phyloP scores from a whole-genome alignment of 257 asterid genomes.

The Solanum raphanifolium region DNA sequence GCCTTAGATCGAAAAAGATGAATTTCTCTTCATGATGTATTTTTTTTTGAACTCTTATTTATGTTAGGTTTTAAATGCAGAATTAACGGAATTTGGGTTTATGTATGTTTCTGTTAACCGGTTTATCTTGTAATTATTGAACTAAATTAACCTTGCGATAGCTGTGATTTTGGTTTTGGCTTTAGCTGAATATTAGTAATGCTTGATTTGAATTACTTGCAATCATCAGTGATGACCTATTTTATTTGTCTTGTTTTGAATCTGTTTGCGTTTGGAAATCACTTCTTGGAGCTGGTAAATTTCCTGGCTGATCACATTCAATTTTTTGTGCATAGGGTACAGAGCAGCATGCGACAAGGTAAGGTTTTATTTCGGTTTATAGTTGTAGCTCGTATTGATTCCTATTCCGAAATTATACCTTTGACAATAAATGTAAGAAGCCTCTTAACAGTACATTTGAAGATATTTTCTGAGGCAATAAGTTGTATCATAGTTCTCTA shows the following conservation, averaged over 20 bases:
- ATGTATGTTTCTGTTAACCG: neutral
- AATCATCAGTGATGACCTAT: neutral
- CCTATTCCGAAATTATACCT: neutral
- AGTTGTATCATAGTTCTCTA: neutral
- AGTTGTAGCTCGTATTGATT: neutral
- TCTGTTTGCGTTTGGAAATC: neutral
- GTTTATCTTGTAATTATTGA: neutral
- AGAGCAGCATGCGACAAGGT: constrained; percentile 36
- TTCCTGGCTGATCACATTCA: neutral
- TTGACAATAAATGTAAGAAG: neutral
- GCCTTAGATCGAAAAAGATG: neutral
- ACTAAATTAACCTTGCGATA: neutral
- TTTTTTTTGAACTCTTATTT: neutral
- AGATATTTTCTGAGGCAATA: neutral
- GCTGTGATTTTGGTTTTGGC: neutral
- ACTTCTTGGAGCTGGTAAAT: neutral
- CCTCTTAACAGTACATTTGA: neutral
- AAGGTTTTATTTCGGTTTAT: constrained; percentile 7
- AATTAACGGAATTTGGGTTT: neutral
- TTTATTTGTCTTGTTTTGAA: neutral
- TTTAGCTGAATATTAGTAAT: neutral
- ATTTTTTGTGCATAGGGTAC: constrained; percentile 31
- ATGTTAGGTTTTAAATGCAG: neutral
- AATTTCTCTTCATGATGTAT: neutral
- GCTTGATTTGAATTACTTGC: neutral